Conservation (phyloP, 495 filamentous ascomycete species). For the Pyrenula aspistea region DNA sequence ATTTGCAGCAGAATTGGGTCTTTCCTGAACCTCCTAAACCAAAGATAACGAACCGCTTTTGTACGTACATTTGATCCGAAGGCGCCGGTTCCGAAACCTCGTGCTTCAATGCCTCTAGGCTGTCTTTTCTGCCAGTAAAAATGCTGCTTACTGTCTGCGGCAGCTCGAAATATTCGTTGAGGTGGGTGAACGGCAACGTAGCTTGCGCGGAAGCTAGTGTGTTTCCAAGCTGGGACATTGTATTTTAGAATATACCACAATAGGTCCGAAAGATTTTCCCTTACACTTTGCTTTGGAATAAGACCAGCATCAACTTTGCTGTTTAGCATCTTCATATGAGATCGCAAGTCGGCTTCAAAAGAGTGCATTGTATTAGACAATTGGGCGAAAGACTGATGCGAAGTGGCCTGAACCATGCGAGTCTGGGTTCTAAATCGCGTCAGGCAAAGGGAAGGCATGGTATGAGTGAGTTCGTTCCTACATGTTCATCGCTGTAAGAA, state of each 20-base stretch:
- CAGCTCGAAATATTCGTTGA: conserved; percentile 1
- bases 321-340: background rate
- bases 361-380: background rate
- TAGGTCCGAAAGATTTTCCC: background rate
- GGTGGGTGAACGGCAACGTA: background rate
- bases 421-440: background rate
- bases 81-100: background rate
- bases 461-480: background rate
- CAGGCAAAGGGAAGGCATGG: background rate
- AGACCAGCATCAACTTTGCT: background rate
- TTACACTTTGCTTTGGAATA: background rate
- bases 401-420: background rate
- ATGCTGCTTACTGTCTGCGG: conserved; percentile 7
- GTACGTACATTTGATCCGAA: background rate
- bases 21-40: conserved; percentile 25
- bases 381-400: background rate
- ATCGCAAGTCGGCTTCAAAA: background rate
- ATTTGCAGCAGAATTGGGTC: conserved; percentile 22
- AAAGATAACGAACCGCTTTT: conserved; percentile 18
- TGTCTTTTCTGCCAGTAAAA: conserved; percentile 7
- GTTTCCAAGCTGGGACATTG: background rate
- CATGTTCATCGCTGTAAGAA: background rate
- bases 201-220: background rate
- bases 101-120: conserved; percentile 4
- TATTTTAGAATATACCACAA: background rate